Conservation (phyloP, 1,284 basidiomycete species). For the Ceratobasidium theobromae region DNA sequence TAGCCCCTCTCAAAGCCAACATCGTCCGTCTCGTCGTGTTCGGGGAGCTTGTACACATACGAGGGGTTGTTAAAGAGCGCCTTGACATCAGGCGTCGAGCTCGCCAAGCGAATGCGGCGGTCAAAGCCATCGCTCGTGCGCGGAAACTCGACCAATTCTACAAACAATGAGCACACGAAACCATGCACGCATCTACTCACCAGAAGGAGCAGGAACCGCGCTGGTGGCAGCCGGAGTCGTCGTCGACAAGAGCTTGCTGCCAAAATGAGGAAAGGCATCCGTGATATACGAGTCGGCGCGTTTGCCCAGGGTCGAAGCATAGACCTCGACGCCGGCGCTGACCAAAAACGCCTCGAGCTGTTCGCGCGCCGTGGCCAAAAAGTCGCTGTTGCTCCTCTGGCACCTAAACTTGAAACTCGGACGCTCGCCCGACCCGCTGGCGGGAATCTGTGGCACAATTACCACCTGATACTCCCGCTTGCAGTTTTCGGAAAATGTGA, state of each 20-base stretch:
- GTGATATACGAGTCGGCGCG: slow-evolving; percentile 85
- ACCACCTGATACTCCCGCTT: slow-evolving; percentile 94
- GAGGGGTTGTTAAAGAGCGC: slow-evolving; percentile 82
- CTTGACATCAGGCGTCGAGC: slow-evolving; percentile 92
- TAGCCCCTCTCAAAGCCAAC: slow-evolving; percentile 44
- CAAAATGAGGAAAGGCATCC: slow-evolving; percentile 95
- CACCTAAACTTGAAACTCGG: slow-evolving; percentile 91
- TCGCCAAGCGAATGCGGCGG: slow-evolving; percentile 76
- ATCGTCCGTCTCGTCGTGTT: slow-evolving; percentile 56
- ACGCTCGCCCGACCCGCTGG: slow-evolving; percentile 58
- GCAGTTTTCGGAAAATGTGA: slow-evolving; percentile 79
- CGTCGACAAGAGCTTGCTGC: slow-evolving; percentile 87
- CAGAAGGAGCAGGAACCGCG: slow-evolving; percentile 24
- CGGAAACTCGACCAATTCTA: slow-evolving; percentile 32
- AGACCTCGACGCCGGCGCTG: slow-evolving; percentile 78
- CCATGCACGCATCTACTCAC: background rate
- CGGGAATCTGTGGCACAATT: slow-evolving; percentile 74
- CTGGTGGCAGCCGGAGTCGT: slow-evolving; percentile 51
- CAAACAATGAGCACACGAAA: slow-evolving; percentile 9
- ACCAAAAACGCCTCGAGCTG: slow-evolving; percentile 91
- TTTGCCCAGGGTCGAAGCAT: slow-evolving; percentile 66
- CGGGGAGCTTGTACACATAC: slow-evolving; percentile 73
- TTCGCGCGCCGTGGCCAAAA: slow-evolving; percentile 85
- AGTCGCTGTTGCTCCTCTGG: slow-evolving; percentile 91
- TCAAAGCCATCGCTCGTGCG: slow-evolving; percentile 69